phyloP scores from a whole-genome alignment of 2,329 filamentous ascomycete genomes.

The Botryotinia globosa region DNA sequence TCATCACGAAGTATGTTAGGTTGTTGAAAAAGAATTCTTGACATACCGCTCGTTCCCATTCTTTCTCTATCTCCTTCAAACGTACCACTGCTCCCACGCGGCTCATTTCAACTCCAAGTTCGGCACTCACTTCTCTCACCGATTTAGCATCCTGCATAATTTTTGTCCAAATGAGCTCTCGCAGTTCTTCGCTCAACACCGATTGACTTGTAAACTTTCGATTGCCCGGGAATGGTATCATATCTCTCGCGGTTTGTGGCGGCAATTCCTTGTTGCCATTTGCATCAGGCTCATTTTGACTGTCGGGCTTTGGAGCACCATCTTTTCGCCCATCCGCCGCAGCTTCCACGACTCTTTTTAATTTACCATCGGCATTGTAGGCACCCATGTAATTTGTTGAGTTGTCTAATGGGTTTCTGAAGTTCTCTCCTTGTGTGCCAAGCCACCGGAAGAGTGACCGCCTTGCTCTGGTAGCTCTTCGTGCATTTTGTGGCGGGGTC shows the following conservation, averaged over 20 bases:
- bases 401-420: conserved; percentile 32
- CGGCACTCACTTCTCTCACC: conserved; percentile 60
- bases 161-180: conserved; percentile 60
- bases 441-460: conserved; percentile 37
- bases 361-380: conserved; percentile 33
- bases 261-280: conserved; percentile 27
- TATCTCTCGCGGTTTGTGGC: conserved; percentile 27
- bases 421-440: conserved; percentile 30
- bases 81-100: conserved; percentile 68
- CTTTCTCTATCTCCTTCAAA: conserved; percentile 66
- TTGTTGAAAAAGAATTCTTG: conserved; percentile 28
- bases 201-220: conserved; percentile 56
- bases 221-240: conserved; percentile 61
- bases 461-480: conserved; percentile 34
- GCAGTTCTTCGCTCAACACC: conserved; percentile 62
- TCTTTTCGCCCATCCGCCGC: conserved; percentile 5
- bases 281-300: conserved; percentile 7
- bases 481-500: conserved; percentile 29
- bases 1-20: conserved; percentile 55
- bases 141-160: conserved; percentile 55
- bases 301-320: conserved; percentile 5
- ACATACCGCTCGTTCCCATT: conserved; percentile 63
- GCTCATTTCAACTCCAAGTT: conserved; percentile 64
- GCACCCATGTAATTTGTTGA: conserved; percentile 39
- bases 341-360: conserved; percentile 32